Base-by-base conservation (phyloP, 495 filamentous ascomycete species). In the Penicillium atrosanguineum region DNA sequence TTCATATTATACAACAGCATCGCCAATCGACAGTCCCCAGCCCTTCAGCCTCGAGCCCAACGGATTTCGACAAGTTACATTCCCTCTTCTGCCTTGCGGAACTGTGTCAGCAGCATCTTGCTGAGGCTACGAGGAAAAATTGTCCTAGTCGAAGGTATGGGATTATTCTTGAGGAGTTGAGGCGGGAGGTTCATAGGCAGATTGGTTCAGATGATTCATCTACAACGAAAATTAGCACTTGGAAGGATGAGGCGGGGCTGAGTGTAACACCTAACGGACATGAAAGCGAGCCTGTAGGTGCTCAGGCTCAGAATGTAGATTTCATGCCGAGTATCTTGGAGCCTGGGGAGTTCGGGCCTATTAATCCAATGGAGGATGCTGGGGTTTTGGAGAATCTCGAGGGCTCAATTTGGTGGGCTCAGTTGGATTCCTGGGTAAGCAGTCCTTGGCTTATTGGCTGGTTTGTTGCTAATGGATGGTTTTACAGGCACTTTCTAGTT, bases 1-100 rank as follows among this genome's bases (percentile, higher is more conserved):
- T 83, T 20, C 75, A 79, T 51, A 74, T 75, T 0, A 83, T 83
- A 45, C 79, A 83, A 46, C 74, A 78, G 29, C 67, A 71, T 47
- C 71, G 63, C 16, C 55, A 67, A n/a, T 65, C 68, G 8, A 61
- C 56, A 6, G 59, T 52, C 5, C 54, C 63, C 3, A 60, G 51
- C 8, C 51, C 68, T 1, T 64, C 67, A 0, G 50, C 43, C 7
- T 58, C 48, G 4, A 62, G 62, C 37, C 53, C 57, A 6, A 57
- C 64, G 15, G 64, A 68, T 6, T 37, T 34, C 11, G 51, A 51
- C 29, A 63, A 64, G 12, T 52, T 70, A n/a, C 56, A 63, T 6
- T 62, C 61, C 14, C 57, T 77, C 1, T 73, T 79, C 44, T 47
- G 56, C 14, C 65, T 79, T 7, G 77, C 76, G 26, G 74, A 79